Conservation (phyloP, 202 grass and related monocot species). For the Sporobolus alterniflorus region DNA sequence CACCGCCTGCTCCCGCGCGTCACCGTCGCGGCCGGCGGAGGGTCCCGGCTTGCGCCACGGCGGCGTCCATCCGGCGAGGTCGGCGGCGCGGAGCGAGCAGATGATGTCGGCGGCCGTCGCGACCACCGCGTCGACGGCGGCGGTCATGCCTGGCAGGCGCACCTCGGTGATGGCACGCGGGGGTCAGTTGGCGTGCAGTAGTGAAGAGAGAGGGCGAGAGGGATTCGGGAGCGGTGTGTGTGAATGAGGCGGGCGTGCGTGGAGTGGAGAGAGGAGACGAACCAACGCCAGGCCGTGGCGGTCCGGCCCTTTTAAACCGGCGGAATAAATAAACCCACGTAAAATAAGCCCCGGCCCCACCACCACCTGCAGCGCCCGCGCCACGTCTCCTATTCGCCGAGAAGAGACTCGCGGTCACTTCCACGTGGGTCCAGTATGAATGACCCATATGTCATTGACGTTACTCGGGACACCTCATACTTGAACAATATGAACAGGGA, state of each 20-base stretch:
- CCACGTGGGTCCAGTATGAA: fast-evolving
- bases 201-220: background rate
- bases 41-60: slow-evolving; percentile 22
- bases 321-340: slow-evolving; percentile 31
- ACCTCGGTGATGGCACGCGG: background rate
- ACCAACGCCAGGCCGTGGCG: slow-evolving; percentile 41
- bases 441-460: background rate
- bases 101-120: slow-evolving; percentile 57
- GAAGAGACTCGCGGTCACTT: background rate
- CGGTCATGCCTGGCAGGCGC: background rate
- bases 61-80: slow-evolving; percentile 66
- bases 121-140: background rate
- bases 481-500: no score
- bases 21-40: background rate
- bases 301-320: slow-evolving; percentile 47
- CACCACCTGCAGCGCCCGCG: slow-evolving; percentile 19
- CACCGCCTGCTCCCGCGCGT: background rate
- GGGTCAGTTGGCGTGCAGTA: background rate
- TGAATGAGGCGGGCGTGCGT: slow-evolving; percentile 28
- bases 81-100: slow-evolving; percentile 53
- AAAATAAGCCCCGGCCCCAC: slow-evolving; percentile 37
- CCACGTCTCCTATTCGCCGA: background rate
- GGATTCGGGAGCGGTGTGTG: slow-evolving; percentile 35
- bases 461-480: no score
- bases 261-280: slow-evolving; percentile 2